A percentile compares a stretch with the other conserved stretches of the same genome.
phyloP scores from a whole-genome alignment of 345 rosid genomes.

The Rhodamnia argentea region DNA sequence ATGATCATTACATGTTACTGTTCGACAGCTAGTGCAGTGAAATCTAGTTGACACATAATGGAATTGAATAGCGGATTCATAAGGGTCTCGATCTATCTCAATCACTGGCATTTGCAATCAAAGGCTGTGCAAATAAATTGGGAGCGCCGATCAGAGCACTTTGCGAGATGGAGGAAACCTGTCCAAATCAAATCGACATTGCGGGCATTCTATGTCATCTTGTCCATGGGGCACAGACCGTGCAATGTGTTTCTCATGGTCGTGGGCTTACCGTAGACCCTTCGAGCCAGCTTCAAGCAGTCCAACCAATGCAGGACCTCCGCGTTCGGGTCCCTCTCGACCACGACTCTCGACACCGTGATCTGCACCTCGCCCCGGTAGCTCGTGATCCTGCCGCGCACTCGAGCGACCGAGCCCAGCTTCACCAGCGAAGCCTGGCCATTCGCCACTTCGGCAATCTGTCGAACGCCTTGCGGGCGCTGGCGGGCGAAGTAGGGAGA shows the following conservation, averaged over 20 bases:
- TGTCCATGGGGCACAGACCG: not conserved
- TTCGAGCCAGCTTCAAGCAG: constrained; percentile 39
- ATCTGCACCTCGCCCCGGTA: constrained; percentile 59
- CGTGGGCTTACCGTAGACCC: constrained; percentile 8
- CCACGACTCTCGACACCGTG: constrained; percentile 43
- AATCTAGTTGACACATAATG: not conserved
- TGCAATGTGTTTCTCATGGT: not conserved
- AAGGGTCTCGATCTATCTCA: not conserved
- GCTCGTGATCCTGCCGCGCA: constrained; percentile 53
- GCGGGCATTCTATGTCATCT: not conserved
- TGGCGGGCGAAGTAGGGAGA: constrained; percentile 46
- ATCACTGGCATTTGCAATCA: too few species aligned
- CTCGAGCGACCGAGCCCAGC: constrained; percentile 51
- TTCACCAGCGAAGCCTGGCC: constrained; percentile 25
- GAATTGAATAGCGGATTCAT: not conserved
- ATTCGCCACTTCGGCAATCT: constrained; percentile 35
- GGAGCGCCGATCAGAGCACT: too few species aligned
- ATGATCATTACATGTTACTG: not conserved
- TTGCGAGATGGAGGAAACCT: too few species aligned
- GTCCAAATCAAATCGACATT: not conserved
- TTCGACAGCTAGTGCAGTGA: not conserved
- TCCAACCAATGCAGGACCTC: constrained; percentile 77
- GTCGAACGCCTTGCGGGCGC: constrained; percentile 28
- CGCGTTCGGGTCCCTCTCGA: constrained; percentile 74
- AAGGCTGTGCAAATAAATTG: too few species aligned